Conservation (phyloP, 2,329 filamentous ascomycete genomes). For the Colletotrichum shisoi region DNA sequence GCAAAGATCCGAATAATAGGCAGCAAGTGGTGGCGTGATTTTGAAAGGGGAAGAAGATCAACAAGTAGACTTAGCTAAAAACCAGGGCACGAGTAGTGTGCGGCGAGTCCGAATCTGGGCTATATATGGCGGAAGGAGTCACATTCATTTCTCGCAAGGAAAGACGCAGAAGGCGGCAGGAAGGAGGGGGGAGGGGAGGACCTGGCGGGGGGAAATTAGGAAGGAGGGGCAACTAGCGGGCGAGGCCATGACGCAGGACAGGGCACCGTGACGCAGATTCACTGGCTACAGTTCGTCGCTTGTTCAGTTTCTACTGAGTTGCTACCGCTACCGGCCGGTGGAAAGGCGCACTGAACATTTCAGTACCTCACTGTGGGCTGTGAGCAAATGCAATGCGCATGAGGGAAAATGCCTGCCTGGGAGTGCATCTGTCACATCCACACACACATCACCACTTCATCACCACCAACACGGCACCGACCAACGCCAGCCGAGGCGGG, state of each 20-base stretch:
- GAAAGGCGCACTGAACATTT: conserved; percentile 13
- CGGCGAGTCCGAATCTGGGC: conserved; percentile 25
- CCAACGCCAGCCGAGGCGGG: conserved; percentile 11
- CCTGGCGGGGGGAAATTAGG: conserved; percentile 39
- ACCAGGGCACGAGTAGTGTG: too few species aligned
- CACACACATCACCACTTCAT: conserved; percentile 36
- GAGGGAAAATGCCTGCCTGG: neutral
- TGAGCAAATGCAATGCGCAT: neutral
- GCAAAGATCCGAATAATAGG: neutral
- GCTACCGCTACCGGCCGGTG: conserved; percentile 23
- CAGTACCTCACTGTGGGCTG: neutral
- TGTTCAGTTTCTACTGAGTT: neutral
- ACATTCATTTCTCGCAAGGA: conserved; percentile 18
- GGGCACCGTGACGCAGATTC: conserved; percentile 38
- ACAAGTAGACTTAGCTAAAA: too few species aligned
- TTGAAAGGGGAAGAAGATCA: neutral
- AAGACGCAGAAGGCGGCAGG: conserved; percentile 17
- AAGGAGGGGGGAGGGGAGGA: conserved; percentile 39
- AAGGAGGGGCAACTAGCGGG: conserved; percentile 39
- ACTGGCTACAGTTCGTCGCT: conserved; percentile 16
- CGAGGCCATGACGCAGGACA: conserved; percentile 38
- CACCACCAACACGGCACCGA: conserved; percentile 28
- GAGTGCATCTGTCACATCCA: conserved; percentile 4
- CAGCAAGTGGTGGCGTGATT: neutral
- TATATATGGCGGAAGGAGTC: conserved; percentile 32